Conservation (phyloP, 2,329 filamentous ascomycete species). For the Fusarium virguliforme region DNA sequence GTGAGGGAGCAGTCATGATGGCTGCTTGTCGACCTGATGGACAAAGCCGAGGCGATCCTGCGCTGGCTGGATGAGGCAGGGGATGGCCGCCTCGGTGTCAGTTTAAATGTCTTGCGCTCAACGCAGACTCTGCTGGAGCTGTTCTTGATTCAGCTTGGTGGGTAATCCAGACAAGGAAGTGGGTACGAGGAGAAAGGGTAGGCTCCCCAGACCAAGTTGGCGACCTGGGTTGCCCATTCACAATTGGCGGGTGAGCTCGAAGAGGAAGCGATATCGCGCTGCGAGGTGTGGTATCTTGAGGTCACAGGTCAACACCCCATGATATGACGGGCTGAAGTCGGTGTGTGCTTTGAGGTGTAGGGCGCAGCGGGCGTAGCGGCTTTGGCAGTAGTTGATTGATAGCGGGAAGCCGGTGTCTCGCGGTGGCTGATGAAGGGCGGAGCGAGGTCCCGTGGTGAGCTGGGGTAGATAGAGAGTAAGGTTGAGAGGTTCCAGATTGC, state of each 20-base stretch:
- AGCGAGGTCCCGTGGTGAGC: conserved; percentile 37
- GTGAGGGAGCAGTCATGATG: conserved; percentile 41
- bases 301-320: conserved; percentile 50
- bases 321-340: conserved; percentile 47
- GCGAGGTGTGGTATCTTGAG: conserved; percentile 38
- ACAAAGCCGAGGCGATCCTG: conserved; percentile 36
- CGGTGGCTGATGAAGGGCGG: conserved; percentile 16
- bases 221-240: conserved; percentile 7
- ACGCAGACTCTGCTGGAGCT: conserved; percentile 24
- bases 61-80: conserved; percentile 33
- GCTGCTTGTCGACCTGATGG: conserved; percentile 26
- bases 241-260: conserved; percentile 17
- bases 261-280: conserved; percentile 35
- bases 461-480: conserved; percentile 22
- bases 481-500: conserved; percentile 24
- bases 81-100: conserved; percentile 40
- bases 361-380: conserved; percentile 42
- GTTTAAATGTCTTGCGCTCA: conserved; percentile 30
- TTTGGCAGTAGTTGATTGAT: conserved; percentile 47
- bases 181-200: conserved; percentile 34
- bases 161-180: conserved; percentile 30
- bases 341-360: conserved; percentile 44
- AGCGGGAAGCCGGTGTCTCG: conserved; percentile 44
- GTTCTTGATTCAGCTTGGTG: conserved; percentile 22
- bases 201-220: conserved; percentile 10